Conservation (phyloP, 148 eudicot species). For the Dianthus caryophyllus region DNA sequence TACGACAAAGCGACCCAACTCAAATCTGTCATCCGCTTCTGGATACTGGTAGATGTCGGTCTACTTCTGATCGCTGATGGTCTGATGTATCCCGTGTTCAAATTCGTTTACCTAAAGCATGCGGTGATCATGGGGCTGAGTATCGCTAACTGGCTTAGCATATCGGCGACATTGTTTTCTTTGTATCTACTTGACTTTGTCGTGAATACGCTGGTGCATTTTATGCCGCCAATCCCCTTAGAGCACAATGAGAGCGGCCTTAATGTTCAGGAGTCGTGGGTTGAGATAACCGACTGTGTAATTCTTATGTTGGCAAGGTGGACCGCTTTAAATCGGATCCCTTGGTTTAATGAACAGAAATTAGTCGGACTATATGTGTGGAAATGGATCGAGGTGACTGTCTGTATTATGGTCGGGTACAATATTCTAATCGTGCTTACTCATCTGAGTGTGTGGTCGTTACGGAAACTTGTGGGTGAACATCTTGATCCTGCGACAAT, state of each 20-base stretch:
- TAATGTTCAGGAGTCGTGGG: background rate
- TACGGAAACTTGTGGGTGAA: background rate
- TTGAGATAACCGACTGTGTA: constrained; percentile 2
- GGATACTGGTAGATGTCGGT: background rate
- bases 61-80: background rate
- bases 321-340: constrained; percentile 1
- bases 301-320: constrained; percentile 6
- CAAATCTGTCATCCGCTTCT: background rate
- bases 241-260: constrained; percentile 1
- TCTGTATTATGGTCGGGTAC: background rate
- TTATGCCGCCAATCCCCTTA: background rate
- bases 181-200: background rate
- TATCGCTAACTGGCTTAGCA: background rate
- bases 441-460: background rate
- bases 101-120: background rate
- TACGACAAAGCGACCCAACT: constrained; percentile 1
- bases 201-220: background rate
- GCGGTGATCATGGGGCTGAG: background rate
- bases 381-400: constrained; percentile 13
- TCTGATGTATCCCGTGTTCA: background rate
- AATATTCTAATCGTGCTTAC: background rate
- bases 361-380: background rate
- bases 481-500: background rate
- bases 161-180: background rate
- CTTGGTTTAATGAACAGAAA: background rate